Evolutionary conservation across 768 basidiomycete species (phyloP).

Genomic region (Mycena polygramma): DNA sequence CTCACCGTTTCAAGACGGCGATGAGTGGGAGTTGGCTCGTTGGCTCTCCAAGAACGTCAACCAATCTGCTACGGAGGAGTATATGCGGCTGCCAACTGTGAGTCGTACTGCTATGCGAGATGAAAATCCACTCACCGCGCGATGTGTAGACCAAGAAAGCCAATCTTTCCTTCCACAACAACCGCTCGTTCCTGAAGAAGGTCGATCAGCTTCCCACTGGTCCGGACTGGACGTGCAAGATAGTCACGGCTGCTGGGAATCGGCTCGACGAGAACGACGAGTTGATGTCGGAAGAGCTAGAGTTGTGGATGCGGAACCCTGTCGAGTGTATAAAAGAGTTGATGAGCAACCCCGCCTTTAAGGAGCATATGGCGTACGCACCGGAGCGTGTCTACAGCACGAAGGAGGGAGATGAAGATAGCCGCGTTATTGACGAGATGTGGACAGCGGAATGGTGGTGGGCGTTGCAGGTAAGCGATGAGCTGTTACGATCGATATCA

Average conservation of each 20-base stretch:
- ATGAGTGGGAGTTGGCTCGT: slow-evolving; percentile 24
- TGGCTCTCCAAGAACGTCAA: slow-evolving; percentile 46
- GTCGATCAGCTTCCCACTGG: slow-evolving; percentile 40
- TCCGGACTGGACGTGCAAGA: slow-evolving; percentile 40
- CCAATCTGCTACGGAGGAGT: slow-evolving; percentile 45
- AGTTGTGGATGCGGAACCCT: slow-evolving; percentile 28
- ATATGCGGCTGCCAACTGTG: slow-evolving; percentile 39
- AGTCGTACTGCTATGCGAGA: not conserved
- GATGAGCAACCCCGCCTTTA: slow-evolving; percentile 35
- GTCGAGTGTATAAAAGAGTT: slow-evolving; percentile 40
- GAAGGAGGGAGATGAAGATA: not conserved
- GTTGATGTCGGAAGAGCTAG: slow-evolving; percentile 12
- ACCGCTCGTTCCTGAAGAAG: slow-evolving; percentile 35
- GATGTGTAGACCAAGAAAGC: not conserved
- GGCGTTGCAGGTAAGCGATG: slow-evolving; percentile 45
- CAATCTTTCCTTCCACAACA: slow-evolving; percentile 8
- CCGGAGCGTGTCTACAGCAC: slow-evolving; percentile 38
- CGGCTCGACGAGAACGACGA: not conserved
- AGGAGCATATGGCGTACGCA: slow-evolving; percentile 38
- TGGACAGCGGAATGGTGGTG: slow-evolving; percentile 30
- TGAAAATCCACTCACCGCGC: not conserved
- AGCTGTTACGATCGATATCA: not conserved
- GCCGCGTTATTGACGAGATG: slow-evolving; percentile 40
- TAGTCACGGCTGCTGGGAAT: slow-evolving; percentile 37
- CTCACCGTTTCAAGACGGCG: slow-evolving; percentile 44